Base-by-base conservation (phyloP, 2,329 filamentous ascomycete species). In the Cladosporium phlei region DNA sequence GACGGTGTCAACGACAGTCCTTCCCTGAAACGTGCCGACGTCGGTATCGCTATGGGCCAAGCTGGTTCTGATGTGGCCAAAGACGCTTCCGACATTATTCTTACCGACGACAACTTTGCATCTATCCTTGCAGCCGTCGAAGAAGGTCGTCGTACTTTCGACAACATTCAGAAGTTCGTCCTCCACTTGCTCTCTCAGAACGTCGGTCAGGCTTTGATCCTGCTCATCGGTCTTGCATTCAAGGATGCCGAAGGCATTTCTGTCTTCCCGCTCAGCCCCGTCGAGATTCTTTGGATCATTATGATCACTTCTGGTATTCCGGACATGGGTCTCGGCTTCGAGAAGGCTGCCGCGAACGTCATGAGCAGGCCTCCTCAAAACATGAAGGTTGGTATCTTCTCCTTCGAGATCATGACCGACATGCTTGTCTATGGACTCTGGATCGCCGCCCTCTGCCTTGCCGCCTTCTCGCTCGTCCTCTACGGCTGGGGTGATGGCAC, bases 271-370 rank as follows among this genome's bases (percentile, higher is more conserved):
- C 79, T 95, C 34, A 82, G 86, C 0, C 88, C 89, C 0, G 80
- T 95, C 9, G 83, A 95, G 58, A 91, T 95, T 52, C 78, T 95
- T 49, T 95, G 88, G 88, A 88, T 95, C 65, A 95, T 95, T 67
- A 91, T 95, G 85, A 78, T 93, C 46, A 95, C 89, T 0, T 91
- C 86, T 30, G 86, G 84, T 5, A 81, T 93, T 65, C 88, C 88
- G 1, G 89, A 90, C 49, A 93, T 95, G 71, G 89, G 88, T 33
- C 78, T 95, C 1, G 88, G 88, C 16, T 84, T 88, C 55, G 88
- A 95, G 66, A 70, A 76, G 34, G 86, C 87, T 0, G 79, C 83
- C 0, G 76, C 79, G 2, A 85, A 91, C 60, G 83, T 95, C 51
- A 88, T 95, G 79, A 71, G 77, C 52, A 83, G 88, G 43, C 86